Evolutionary conservation across 345 rosid genomes (phyloP).

Genomic region (Salix dunnii): DNA sequence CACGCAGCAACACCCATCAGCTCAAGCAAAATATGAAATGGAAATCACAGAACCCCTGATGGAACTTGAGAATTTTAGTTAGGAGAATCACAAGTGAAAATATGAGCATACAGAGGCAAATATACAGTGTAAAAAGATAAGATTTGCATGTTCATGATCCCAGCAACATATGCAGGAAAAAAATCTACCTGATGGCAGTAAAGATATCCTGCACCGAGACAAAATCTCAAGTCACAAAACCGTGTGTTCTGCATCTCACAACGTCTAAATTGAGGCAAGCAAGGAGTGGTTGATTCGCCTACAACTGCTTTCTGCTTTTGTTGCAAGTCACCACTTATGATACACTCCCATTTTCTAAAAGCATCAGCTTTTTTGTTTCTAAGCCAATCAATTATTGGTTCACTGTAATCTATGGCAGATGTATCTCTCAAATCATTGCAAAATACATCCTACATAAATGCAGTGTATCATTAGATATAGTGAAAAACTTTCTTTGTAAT

Average conservation of each 20-base stretch:
- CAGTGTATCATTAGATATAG: slow-evolving; percentile 12
- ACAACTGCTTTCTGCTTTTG: slow-evolving; percentile 50
- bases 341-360: slow-evolving; percentile 61
- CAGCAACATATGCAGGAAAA: neutral
- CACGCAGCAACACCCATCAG: neutral
- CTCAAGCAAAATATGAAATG: neutral
- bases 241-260: slow-evolving; percentile 55
- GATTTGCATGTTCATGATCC: neutral
- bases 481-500: neutral
- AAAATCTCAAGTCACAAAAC: slow-evolving; percentile 67
- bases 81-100: neutral
- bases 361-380: slow-evolving; percentile 68
- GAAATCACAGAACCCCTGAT: neutral
- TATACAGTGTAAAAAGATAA: neutral
- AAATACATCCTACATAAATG: slow-evolving; percentile 53
- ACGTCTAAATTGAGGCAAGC: slow-evolving; percentile 53
- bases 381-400: slow-evolving; percentile 76
- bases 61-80: neutral
- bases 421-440: slow-evolving; percentile 74
- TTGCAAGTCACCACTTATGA: slow-evolving; percentile 53
- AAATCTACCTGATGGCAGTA: slow-evolving; percentile 78
- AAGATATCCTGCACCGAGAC: slow-evolving; percentile 77
- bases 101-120: neutral
- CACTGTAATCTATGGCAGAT: slow-evolving; percentile 57
- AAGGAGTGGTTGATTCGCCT: slow-evolving; percentile 36